phyloP scores from a whole-genome alignment of 139 green algal genomes.

The Coccomyxa sp. region DNA sequence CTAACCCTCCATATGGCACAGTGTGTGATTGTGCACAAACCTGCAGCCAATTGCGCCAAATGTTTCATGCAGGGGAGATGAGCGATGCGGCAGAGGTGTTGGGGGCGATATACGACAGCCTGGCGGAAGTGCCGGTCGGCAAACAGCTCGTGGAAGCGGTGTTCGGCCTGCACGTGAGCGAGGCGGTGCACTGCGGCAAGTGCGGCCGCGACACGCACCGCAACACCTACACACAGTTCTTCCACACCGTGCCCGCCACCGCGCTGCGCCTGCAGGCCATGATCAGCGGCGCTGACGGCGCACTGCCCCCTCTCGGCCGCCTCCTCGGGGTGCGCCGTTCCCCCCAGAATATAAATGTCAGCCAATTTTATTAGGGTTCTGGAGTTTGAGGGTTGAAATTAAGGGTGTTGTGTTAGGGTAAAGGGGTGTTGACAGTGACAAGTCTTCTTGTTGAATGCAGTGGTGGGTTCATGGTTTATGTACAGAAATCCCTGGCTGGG shows the following conservation, averaged over 20 bases:
- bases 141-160: constrained; percentile 27
- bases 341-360: background rate
- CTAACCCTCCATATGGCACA: no score
- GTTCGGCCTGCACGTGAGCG: constrained; percentile 36
- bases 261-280: constrained; percentile 10
- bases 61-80: constrained; percentile 43
- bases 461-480: no score
- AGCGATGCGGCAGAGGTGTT: constrained; percentile 32
- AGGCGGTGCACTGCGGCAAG: constrained; percentile 40
- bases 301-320: background rate
- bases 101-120: constrained; percentile 24
- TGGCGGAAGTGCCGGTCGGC: background rate
- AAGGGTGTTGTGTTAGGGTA: no score
- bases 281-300: background rate
- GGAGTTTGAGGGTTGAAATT: no score
- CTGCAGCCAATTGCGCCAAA: background rate
- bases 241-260: constrained; percentile 15
- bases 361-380: no score
- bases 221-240: constrained; percentile 33
- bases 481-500: no score
- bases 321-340: background rate
- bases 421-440: no score
- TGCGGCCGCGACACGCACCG: constrained; percentile 11
- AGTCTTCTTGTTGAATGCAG: no score
- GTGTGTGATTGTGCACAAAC: no score